phyloP scores from a whole-genome alignment of 140 eudicot genomes.

The Ambrosia hybrid region DNA sequence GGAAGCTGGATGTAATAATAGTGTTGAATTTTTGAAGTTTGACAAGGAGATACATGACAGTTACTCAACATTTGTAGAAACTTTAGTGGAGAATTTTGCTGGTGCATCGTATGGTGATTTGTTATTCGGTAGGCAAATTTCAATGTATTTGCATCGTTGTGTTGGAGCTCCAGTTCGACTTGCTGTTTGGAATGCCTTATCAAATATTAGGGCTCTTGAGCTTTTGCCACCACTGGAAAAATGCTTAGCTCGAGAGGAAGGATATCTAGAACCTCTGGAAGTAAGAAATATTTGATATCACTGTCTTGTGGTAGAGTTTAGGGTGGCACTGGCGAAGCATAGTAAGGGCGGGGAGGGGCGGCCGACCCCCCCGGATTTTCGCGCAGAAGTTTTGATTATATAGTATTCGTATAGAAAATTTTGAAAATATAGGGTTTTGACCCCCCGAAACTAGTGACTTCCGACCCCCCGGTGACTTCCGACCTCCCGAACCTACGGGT shows the following conservation, averaged over 20 bases:
- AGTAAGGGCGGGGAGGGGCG: too few relatives aligned
- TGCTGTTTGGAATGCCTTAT: conserved; percentile 81
- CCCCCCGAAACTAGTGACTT: too few relatives aligned
- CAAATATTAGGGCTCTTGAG: conserved; percentile 74
- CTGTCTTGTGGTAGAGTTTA: too few relatives aligned
- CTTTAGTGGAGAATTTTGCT: conserved; percentile 83
- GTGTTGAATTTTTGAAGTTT: conserved; percentile 49
- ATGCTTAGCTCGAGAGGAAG: conserved; percentile 59
- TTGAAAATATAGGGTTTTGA: too few relatives aligned
- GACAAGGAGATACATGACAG: conserved; percentile 78
- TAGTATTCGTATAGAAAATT: too few relatives aligned
- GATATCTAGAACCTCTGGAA: conserved; percentile 91
- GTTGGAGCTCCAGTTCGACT: conserved; percentile 75
- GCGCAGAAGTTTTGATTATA: too few relatives aligned
- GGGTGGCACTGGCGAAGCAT: too few relatives aligned
- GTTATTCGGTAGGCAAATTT: conserved; percentile 79
- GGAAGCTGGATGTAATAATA: conserved; percentile 27
- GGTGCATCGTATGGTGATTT: conserved; percentile 88
- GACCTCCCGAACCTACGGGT: too few relatives aligned
- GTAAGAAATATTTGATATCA: conserved; percentile 36
- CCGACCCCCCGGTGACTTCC: too few relatives aligned
- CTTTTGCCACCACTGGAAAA: conserved; percentile 83
- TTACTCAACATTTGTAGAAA: conserved; percentile 76
- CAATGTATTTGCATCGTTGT: conserved; percentile 66
- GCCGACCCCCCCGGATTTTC: too few relatives aligned